phyloP scores from a whole-genome alignment of 345 rosid species.

The Salix exigua region DNA sequence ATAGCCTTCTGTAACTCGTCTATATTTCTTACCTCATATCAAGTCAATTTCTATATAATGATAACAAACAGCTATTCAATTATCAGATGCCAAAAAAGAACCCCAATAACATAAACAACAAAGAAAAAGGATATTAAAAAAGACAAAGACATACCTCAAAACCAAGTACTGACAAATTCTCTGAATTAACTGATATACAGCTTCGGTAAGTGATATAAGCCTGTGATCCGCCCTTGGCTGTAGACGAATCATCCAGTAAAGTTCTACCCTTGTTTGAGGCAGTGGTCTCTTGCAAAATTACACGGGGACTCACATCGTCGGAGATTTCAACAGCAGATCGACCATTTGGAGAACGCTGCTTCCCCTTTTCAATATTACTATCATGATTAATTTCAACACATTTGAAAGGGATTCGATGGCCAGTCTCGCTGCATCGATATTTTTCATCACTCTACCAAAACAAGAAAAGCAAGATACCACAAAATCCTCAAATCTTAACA shows the following conservation, averaged over 20 bases:
- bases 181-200: slow-evolving; percentile 71
- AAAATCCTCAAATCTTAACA: slow-evolving; percentile 1
- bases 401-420: slow-evolving; percentile 82
- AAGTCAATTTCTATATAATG: background rate
- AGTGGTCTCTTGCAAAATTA: slow-evolving; percentile 13
- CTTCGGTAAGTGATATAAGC: slow-evolving; percentile 77
- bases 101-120: background rate
- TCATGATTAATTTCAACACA: slow-evolving; percentile 47
- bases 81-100: background rate
- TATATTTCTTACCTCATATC: background rate
- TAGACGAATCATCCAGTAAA: slow-evolving; percentile 44
- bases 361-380: slow-evolving; percentile 19
- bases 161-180: slow-evolving; percentile 70
- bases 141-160: slow-evolving; percentile 61
- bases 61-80: background rate
- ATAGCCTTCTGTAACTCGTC: background rate
- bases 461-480: background rate
- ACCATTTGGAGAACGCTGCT: slow-evolving; percentile 37
- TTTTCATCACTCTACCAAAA: slow-evolving; percentile 51
- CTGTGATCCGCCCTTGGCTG: slow-evolving; percentile 32
- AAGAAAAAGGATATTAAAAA: background rate
- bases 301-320: slow-evolving; percentile 9
- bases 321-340: slow-evolving; percentile 37
- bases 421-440: slow-evolving; percentile 92
- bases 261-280: slow-evolving; percentile 32